Evolutionary conservation across 2,329 filamentous ascomycete species (phyloP).

Genomic region (Aspergillus carbonarius): DNA sequence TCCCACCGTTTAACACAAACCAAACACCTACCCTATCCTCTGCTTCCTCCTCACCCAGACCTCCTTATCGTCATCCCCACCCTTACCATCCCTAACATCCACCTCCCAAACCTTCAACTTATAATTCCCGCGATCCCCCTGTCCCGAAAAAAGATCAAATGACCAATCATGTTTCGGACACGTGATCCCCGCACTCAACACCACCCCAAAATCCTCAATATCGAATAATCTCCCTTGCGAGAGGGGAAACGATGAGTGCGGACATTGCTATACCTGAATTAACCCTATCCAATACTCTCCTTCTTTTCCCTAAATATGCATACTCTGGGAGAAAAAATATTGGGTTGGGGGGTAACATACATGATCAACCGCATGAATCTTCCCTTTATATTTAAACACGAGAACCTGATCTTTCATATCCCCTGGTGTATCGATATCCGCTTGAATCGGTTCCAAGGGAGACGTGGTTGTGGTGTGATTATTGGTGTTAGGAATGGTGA

Average conservation of each 20-base stretch:
- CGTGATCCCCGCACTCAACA: constrained; percentile 54
- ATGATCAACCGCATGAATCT: constrained; percentile 68
- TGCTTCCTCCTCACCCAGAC: constrained; percentile 38
- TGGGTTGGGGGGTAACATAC: constrained; percentile 42
- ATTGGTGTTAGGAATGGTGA: constrained; percentile 50
- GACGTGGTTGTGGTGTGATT: background rate
- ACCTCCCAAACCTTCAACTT: constrained; percentile 64
- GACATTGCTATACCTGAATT: constrained; percentile 55
- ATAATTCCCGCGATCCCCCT: constrained; percentile 62
- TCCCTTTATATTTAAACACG: constrained; percentile 63
- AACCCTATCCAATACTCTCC: background rate
- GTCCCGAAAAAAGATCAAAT: constrained; percentile 66
- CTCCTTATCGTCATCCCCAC: constrained; percentile 25
- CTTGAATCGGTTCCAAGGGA: constrained; percentile 27
- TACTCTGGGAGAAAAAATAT: too few species aligned
- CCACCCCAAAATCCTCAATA: constrained; percentile 67
- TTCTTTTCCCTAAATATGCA: too few species aligned
- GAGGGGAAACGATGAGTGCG: constrained; percentile 66
- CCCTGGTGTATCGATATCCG: constrained; percentile 36
- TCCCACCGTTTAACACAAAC: too few species aligned
- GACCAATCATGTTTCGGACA: constrained; percentile 72
- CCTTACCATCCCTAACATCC: constrained; percentile 47
- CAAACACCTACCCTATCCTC: constrained; percentile 28
- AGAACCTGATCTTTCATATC: constrained; percentile 61
- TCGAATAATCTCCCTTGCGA: constrained; percentile 65